A percentile compares a stretch with the other conserved stretches of the same genome.
Evolutionary conservation across 2,329 filamentous ascomycete genomes (phyloP).

Genomic region (Aphanoascus verrucosus): DNA sequence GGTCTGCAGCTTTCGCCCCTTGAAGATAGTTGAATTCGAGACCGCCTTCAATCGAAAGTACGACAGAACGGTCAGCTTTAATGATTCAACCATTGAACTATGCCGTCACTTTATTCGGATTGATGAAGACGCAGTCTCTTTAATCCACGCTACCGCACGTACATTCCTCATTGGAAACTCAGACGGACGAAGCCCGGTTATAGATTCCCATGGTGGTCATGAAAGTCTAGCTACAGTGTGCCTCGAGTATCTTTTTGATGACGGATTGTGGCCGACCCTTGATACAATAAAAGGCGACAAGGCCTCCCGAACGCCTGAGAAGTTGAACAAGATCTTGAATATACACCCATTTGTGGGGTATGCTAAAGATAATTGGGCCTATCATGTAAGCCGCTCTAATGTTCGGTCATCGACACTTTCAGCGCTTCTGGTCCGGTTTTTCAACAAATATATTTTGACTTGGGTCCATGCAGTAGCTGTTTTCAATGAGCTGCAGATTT

Average conservation of each 20-base stretch:
- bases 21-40: constrained; percentile 21
- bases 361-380: constrained; percentile 12
- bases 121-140: constrained; percentile 17
- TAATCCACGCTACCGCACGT: constrained; percentile 23
- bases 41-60: constrained; percentile 20
- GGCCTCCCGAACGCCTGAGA: background rate
- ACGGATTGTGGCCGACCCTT: background rate
- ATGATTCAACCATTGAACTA: constrained; percentile 18
- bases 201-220: constrained; percentile 12
- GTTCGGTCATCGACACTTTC: constrained; percentile 3
- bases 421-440: constrained; percentile 6
- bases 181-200: constrained; percentile 6
- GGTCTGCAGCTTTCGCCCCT: constrained; percentile 18
- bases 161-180: constrained; percentile 17
- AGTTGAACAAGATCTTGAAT: background rate
- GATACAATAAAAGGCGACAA: background rate
- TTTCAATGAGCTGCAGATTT: constrained; percentile 18
- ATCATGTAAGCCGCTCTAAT: constrained; percentile 4
- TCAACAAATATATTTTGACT: constrained; percentile 16
- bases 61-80: constrained; percentile 17
- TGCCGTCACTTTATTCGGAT: constrained; percentile 24
- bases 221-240: constrained; percentile 20
- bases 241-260: constrained; percentile 16
- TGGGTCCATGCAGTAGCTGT: constrained; percentile 28
- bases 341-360: constrained; percentile 13